Conservation (phyloP, 768 basidiomycete genomes). For the Boletus huronensis region DNA sequence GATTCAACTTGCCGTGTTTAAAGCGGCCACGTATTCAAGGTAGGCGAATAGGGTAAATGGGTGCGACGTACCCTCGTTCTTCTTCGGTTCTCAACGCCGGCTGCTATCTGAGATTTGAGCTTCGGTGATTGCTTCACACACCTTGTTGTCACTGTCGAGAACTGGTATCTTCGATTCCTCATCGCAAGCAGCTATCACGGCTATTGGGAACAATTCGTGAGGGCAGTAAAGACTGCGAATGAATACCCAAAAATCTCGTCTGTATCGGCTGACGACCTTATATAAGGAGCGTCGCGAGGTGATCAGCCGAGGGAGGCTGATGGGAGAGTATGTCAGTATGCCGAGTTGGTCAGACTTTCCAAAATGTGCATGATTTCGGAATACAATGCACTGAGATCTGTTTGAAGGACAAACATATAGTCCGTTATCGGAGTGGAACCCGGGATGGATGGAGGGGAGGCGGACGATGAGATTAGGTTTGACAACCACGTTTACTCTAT, state of each 20-base stretch:
- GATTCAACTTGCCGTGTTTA: not conserved
- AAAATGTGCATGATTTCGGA: not conserved
- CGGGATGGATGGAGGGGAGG: not conserved
- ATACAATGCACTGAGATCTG: not conserved
- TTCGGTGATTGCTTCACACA: conserved; percentile 6
- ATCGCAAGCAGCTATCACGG: not conserved
- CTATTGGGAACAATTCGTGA: not conserved
- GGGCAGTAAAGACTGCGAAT: not conserved
- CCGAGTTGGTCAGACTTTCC: not conserved
- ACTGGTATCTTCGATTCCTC: not conserved
- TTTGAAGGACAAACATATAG: not conserved
- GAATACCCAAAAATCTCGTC: not conserved
- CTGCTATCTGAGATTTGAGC: not conserved
- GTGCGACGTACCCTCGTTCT: not conserved
- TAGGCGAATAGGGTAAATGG: not conserved
- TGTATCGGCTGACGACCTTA: not conserved
- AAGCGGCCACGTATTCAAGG: not conserved
- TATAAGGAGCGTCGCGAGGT: not conserved
- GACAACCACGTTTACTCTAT: not conserved
- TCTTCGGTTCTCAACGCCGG: not conserved
- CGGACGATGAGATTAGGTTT: not conserved
- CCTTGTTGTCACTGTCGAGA: not conserved
- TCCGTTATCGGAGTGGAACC: not conserved
- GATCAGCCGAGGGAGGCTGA: not conserved
- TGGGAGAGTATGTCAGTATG: not conserved